These are phyloP conservation scores for Hypoxylon crocopeplum DNA, from an alignment of 495 filamentous ascomycete species.

Conservation along the genomic window DNA sequence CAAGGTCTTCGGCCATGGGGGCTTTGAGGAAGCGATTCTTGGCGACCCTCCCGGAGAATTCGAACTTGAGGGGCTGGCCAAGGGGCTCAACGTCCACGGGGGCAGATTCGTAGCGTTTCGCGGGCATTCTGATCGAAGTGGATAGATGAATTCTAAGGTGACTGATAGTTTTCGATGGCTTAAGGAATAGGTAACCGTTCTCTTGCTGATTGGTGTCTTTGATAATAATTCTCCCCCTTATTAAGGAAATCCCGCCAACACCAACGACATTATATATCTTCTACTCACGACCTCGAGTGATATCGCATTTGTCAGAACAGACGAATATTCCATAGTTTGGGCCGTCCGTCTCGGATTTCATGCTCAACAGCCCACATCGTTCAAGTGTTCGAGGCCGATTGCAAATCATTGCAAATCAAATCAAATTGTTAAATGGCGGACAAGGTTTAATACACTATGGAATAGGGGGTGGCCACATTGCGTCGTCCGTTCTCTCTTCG, in stretches of 20 bases:
- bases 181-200: background rate
- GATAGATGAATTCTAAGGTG: background rate
- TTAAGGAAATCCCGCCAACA: background rate
- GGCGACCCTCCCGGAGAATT: constrained; percentile 60
- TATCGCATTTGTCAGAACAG: constrained; percentile 2
- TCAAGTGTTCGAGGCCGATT: background rate
- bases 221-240: background rate
- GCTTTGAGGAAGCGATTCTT: constrained; percentile 65
- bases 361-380: background rate
- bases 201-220: background rate
- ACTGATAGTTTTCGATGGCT: background rate
- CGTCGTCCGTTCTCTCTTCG: no score
- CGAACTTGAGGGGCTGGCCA: constrained; percentile 61
- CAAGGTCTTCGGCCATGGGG: constrained; percentile 67
- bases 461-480: no score
- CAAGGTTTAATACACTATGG: no score
- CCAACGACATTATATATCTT: constrained; percentile 3
- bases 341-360: background rate
- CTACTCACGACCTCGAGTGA: background rate
- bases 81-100: constrained; percentile 38
- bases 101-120: constrained; percentile 20
- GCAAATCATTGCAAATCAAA: no score
- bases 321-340: background rate
- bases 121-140: constrained; percentile 20
- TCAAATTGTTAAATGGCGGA: no score